Base-by-base conservation (phyloP, 140 eudicot species). In the Ambrosia hybrid region DNA sequence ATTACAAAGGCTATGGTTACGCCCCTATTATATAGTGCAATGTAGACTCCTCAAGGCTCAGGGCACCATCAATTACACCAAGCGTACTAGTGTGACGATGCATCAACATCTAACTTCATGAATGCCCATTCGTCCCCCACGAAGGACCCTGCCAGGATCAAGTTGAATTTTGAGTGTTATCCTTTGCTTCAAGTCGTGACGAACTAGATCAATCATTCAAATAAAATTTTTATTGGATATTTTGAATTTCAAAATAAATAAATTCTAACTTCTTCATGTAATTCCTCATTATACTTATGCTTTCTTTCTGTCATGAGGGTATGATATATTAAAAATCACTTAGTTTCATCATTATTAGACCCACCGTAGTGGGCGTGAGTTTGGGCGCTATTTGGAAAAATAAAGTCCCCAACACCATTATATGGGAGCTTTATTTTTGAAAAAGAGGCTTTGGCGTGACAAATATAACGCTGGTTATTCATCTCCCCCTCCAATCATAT, bases 71-170 rank as follows among this genome's bases (percentile, higher is more conserved):
- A 93, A 37, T 12, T 93, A 33, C 90, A 53, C 82, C 97, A 93
- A 73, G 95, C 89, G 34, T 93, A 93, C 78, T 52, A 87, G 73
- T 93, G 98, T 48, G 98, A 87, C 11, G 89, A 90, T 65, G 75
- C 76, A 11, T 85, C 90, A 13, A 91, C 79, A 57, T 68, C 88
- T 1, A 46, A 73, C 0, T 85, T 93, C 82, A 93, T 87, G 52
- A 87, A 15, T 93, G 98, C 49, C 98, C 98, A 1, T 79, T 85
- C 76, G 56, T 80, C 3, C 96, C 96, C 3, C 87, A 85, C 21
- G 93, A 93, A 34, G 71, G 85, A 65, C 33, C 79, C 17, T 93
- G 98, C 56, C 87, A 84, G 43, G 74, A 83, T 10, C 65, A 60
- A 15, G 68, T 90, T 8, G 86, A 85, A 52, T 86, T 89, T 75